Evolutionary conservation across 2,329 filamentous ascomycete species (phyloP).

Genomic region (Akanthomyces uredinophilus): DNA sequence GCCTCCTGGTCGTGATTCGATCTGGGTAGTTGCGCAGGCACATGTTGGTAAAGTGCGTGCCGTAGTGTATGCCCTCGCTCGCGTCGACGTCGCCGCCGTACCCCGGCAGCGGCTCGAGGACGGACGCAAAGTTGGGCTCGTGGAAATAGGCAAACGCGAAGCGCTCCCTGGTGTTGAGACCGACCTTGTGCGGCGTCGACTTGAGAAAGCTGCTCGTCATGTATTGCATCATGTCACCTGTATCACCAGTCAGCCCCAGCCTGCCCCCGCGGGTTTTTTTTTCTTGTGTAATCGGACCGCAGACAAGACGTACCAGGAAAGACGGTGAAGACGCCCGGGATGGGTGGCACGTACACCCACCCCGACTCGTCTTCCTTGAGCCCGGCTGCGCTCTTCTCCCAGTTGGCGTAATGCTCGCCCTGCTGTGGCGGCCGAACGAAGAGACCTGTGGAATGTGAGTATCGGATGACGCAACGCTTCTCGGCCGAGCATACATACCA

Average conservation of each 20-base stretch:
- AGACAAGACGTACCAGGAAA: conserved; percentile 38
- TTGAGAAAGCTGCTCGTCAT: conserved; percentile 40
- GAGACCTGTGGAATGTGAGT: conserved; percentile 26
- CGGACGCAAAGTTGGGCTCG: conserved; percentile 43
- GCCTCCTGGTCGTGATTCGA: conserved; percentile 37
- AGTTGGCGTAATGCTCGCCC: conserved; percentile 39
- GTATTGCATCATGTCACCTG: conserved; percentile 49
- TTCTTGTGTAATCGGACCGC: too few relatives aligned
- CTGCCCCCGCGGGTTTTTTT: too few relatives aligned
- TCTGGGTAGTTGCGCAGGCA: conserved; percentile 45
- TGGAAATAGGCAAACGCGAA: conserved; percentile 48
- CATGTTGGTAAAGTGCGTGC: conserved; percentile 49
- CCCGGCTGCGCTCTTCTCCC: conserved; percentile 40
- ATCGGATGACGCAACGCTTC: not conserved
- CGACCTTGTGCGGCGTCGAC: conserved; percentile 47
- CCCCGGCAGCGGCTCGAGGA: conserved; percentile 37
- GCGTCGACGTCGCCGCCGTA: conserved; percentile 23
- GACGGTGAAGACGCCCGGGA: conserved; percentile 40
- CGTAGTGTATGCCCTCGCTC: conserved; percentile 42
- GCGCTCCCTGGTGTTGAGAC: conserved; percentile 42
- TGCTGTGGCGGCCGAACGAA: conserved; percentile 40
- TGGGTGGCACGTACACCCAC: conserved; percentile 45
- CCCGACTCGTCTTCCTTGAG: conserved; percentile 38
- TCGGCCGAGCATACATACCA: conserved; percentile 24
- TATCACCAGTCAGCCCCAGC: not conserved